phyloP scores from a whole-genome alignment of 2,329 filamentous ascomycete genomes.

The Sarocladiaceae sp. region DNA sequence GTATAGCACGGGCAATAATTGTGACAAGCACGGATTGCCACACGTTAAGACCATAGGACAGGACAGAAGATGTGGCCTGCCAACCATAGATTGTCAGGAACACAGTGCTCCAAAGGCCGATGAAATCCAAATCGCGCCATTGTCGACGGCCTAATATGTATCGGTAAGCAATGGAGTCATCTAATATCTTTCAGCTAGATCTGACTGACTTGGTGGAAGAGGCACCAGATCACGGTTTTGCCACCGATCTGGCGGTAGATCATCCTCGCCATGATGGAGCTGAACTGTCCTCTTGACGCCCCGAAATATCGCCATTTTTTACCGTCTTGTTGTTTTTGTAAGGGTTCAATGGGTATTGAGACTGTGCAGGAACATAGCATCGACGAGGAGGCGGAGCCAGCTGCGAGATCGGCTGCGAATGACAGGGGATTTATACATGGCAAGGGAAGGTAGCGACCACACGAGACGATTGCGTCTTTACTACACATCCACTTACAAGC shows the following conservation, averaged over 20 bases:
- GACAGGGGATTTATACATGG: no score
- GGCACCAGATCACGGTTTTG: background rate
- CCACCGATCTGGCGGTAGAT: background rate
- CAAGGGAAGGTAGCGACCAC: no score
- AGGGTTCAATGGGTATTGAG: no score
- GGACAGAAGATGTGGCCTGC: conserved; percentile 34
- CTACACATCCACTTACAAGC: background rate
- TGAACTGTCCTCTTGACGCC: background rate
- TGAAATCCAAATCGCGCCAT: background rate
- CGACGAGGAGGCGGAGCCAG: no score
- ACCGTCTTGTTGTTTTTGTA: no score
- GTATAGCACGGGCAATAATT: background rate
- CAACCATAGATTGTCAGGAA: conserved; percentile 27
- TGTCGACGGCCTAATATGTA: background rate
- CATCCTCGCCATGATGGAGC: background rate
- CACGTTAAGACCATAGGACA: conserved; percentile 34
- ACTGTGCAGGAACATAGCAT: no score
- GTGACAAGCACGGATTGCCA: conserved; percentile 35
- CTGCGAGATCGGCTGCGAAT: no score
- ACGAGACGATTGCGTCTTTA: no score
- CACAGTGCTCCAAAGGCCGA: background rate
- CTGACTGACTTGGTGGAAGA: background rate
- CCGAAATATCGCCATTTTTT: background rate
- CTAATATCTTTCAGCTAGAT: background rate
- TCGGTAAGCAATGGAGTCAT: background rate